phyloP scores from a whole-genome alignment of 164 flowering plant species.

The Piper longum region DNA sequence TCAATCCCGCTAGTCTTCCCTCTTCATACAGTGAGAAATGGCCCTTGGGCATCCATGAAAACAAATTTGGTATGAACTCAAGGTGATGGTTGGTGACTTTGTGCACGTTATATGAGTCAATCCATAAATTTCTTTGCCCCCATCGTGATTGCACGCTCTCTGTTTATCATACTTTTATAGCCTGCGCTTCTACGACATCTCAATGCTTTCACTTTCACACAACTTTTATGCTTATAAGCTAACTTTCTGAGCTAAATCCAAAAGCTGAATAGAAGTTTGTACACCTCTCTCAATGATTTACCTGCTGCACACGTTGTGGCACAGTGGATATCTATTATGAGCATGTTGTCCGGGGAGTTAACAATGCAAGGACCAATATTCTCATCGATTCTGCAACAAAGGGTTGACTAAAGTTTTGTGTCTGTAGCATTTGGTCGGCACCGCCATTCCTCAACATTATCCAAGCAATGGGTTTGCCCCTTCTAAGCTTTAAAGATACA shows the following conservation, averaged over 20 bases:
- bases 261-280: too few relatives aligned
- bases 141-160: conserved; percentile 26
- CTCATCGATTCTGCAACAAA: neutral
- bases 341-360: neutral
- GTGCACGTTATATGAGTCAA: conserved; percentile 26
- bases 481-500: too few relatives aligned
- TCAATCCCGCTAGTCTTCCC: neutral
- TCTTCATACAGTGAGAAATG: neutral
- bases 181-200: neutral
- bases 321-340: too few relatives aligned
- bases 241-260: too few relatives aligned
- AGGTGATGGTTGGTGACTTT: conserved; percentile 3
- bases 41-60: conserved; percentile 4
- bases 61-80: conserved; percentile 5
- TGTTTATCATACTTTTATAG: neutral
- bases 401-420: neutral
- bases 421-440: neutral
- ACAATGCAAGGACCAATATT: neutral
- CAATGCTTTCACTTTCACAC: too few relatives aligned
- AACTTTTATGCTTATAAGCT: too few relatives aligned
- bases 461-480: too few relatives aligned
- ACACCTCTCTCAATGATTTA: too few relatives aligned
- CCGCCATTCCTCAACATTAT: neutral
- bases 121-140: conserved; percentile 11
- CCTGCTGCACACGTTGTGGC: neutral